Conservation (phyloP, 495 filamentous ascomycete genomes). For the Parathielavia appendiculata region DNA sequence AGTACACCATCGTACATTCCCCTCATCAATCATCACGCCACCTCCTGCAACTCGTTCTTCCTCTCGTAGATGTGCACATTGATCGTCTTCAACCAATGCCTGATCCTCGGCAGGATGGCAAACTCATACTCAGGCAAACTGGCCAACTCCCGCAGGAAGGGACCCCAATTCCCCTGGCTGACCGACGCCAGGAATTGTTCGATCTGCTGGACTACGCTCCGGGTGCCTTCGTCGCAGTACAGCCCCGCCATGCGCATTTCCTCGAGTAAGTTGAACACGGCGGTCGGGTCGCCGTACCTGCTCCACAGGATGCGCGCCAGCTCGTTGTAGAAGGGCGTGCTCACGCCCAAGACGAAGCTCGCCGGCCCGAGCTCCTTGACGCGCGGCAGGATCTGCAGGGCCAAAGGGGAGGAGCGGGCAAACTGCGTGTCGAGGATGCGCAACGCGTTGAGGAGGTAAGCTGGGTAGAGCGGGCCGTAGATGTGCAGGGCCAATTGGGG, state of each 20-base stretch:
- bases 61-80: constrained; percentile 21
- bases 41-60: constrained; percentile 9
- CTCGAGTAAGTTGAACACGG: constrained; percentile 56
- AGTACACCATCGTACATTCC: background rate
- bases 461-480: constrained; percentile 63
- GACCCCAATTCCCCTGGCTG: constrained; percentile 19
- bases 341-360: constrained; percentile 68
- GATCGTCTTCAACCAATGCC: constrained; percentile 24
- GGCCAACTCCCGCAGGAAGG: constrained; percentile 34
- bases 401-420: constrained; percentile 52
- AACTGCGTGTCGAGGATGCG: constrained; percentile 59
- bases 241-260: constrained; percentile 77
- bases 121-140: constrained; percentile 39
- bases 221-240: constrained; percentile 54
- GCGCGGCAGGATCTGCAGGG: constrained; percentile 58
- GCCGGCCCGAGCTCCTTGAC: constrained; percentile 65
- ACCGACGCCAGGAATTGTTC: constrained; percentile 11
- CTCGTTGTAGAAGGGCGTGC: constrained; percentile 69
- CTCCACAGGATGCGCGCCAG: constrained; percentile 61
- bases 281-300: constrained; percentile 54
- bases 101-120: constrained; percentile 15
- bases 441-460: constrained; percentile 58
- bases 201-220: constrained; percentile 42
- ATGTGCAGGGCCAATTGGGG: constrained; percentile 46
- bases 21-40: background rate